Evolutionary conservation across 805 yeast genomes (phyloP).

Genomic region (Candida ipomoeae): DNA sequence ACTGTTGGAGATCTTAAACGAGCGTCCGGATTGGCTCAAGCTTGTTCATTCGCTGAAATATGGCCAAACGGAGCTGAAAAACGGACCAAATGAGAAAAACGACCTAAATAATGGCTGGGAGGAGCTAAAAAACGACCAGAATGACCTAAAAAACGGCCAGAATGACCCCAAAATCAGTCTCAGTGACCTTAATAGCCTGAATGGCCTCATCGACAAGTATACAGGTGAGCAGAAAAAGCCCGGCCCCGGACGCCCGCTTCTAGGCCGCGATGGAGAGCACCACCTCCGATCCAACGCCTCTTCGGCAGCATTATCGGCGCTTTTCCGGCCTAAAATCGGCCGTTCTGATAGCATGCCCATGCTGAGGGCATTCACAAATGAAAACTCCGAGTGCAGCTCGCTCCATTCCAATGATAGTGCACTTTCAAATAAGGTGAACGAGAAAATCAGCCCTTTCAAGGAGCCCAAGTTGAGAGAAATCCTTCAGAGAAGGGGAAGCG

Average conservation of each 20-base stretch:
- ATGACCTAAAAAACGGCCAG: too few relatives aligned
- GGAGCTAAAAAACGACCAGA: background rate
- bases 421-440: background rate
- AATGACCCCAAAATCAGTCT: background rate
- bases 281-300: conserved; percentile 42
- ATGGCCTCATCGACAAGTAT: background rate
- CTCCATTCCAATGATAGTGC: background rate
- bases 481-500: background rate
- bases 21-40: conserved; percentile 50
- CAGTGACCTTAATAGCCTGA: background rate
- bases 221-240: conserved; percentile 6
- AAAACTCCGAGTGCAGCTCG: background rate
- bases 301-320: conserved; percentile 44
- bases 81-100: background rate
- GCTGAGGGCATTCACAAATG: background rate
- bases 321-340: conserved; percentile 35
- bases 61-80: conserved; percentile 1
- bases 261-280: conserved; percentile 13
- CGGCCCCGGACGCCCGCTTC: background rate
- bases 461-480: background rate
- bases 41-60: conserved; percentile 7
- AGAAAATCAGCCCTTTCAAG: background rate
- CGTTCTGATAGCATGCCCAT: conserved; percentile 38
- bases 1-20: conserved; percentile 68
- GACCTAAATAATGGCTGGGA: background rate